Conservation (phyloP, 2,329 filamentous ascomycete species). For the Sodiomyces alkalinus region DNA sequence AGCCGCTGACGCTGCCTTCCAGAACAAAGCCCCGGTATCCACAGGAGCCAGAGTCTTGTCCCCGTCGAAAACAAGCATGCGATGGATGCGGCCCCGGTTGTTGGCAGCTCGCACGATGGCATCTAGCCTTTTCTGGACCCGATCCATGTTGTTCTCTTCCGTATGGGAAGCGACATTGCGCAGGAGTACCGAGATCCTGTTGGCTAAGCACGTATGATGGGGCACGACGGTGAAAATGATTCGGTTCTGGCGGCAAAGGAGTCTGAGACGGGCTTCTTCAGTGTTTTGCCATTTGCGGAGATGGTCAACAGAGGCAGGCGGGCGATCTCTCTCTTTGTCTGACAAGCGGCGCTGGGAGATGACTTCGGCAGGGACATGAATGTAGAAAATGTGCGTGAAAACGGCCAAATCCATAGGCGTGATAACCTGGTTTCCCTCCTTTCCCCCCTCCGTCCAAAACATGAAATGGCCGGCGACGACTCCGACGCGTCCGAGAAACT, state of each 20-base stretch:
- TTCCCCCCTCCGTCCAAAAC: conserved; percentile 36
- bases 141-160: conserved; percentile 21
- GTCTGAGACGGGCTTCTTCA: conserved; percentile 27
- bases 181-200: conserved; percentile 14
- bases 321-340: conserved; percentile 22
- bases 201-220: conserved; percentile 3
- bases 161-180: conserved; percentile 21
- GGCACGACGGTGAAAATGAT: conserved; percentile 30
- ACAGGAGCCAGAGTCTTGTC: conserved; percentile 37
- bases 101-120: conserved; percentile 13
- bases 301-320: conserved; percentile 16
- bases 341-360: conserved; percentile 20
- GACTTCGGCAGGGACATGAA: conserved; percentile 22
- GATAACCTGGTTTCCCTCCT: no score
- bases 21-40: conserved; percentile 37
- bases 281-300: conserved; percentile 29
- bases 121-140: conserved; percentile 17
- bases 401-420: no score
- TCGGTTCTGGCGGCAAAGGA: conserved; percentile 24
- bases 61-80: conserved; percentile 39
- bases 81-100: conserved; percentile 15
- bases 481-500: conserved; percentile 16
- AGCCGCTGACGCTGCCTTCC: conserved; percentile 16
- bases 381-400: conserved; percentile 45
- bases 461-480: conserved; percentile 41